phyloP scores from a whole-genome alignment of 176 grass and related monocot genomes.

The Echinochloa phyllopogon region DNA sequence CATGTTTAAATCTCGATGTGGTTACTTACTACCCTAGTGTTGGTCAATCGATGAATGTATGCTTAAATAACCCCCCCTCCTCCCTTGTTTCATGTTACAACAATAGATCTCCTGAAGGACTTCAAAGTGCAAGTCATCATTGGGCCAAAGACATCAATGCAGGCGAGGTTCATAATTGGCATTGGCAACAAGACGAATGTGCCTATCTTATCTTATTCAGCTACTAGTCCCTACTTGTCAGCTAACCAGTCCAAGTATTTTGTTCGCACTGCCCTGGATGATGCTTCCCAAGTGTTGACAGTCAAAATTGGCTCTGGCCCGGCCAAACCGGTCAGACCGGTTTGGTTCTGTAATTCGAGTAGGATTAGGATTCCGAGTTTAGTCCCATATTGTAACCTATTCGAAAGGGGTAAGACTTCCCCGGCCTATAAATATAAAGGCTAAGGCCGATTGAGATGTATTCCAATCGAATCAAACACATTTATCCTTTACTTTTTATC shows the following conservation, averaged over 20 bases:
- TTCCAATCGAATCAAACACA: too few species aligned
- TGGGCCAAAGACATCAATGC: constrained; percentile 49
- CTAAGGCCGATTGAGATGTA: too few species aligned
- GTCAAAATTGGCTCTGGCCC: too few species aligned
- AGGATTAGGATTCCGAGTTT: too few species aligned
- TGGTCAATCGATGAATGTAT: background rate
- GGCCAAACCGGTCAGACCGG: too few species aligned
- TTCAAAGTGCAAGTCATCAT: constrained; percentile 43
- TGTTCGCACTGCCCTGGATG: constrained; percentile 43
- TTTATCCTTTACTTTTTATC: too few species aligned
- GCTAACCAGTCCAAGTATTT: constrained; percentile 43
- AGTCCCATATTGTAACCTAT: too few species aligned
- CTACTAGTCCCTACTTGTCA: constrained; percentile 32
- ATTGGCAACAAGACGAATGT: constrained; percentile 51
- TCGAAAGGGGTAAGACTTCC: too few species aligned
- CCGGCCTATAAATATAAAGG: too few species aligned
- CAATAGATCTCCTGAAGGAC: constrained; percentile 45
- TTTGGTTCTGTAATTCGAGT: too few species aligned
- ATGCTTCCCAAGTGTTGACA: constrained; percentile 37
- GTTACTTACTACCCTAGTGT: background rate
- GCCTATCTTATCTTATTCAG: constrained; percentile 58
- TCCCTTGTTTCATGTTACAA: constrained; percentile 6
- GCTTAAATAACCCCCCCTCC: background rate
- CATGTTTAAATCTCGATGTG: background rate
- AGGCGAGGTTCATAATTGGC: constrained; percentile 40